phyloP scores from a whole-genome alignment of 768 basidiomycete genomes.

The Cubamyces lactineus region DNA sequence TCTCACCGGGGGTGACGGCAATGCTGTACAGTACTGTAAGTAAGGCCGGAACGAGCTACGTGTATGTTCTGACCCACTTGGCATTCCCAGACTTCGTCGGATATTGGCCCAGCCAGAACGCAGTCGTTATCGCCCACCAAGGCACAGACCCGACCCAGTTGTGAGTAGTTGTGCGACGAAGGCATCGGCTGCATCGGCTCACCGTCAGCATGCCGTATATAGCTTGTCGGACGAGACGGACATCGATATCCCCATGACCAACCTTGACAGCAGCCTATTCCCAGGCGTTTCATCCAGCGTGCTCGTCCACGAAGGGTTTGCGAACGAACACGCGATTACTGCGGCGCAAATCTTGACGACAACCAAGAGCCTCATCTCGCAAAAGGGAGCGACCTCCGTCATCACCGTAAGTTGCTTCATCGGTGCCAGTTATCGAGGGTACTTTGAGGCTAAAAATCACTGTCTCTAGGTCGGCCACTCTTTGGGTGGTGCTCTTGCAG shows the following conservation, averaged over 20 bases:
- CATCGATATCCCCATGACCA: conserved; percentile 42
- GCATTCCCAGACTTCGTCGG: conserved; percentile 54
- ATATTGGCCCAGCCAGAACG: conserved; percentile 51
- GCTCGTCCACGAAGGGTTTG: conserved; percentile 58
- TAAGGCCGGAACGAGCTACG: neutral
- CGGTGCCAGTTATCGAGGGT: too few species aligned
- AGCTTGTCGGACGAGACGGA: conserved; percentile 59
- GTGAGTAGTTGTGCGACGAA: conserved; percentile 38
- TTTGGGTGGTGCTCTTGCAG: conserved; percentile 35
- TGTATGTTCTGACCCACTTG: neutral
- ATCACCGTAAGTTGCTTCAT: conserved; percentile 40
- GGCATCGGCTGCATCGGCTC: neutral
- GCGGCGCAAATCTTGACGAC: conserved; percentile 48
- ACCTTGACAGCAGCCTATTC: conserved; percentile 52
- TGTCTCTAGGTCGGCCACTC: conserved; percentile 37
- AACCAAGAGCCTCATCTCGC: conserved; percentile 44
- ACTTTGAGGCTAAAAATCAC: neutral
- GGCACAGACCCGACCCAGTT: conserved; percentile 61
- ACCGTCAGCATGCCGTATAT: conserved; percentile 25
- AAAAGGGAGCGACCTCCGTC: conserved; percentile 43
- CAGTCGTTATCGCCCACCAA: conserved; percentile 63
- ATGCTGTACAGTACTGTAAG: conserved; percentile 51
- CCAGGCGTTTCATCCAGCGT: conserved; percentile 52
- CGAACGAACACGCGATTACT: conserved; percentile 51
- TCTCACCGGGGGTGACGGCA: conserved; percentile 53